Evolutionary conservation across 495 filamentous ascomycete species (phyloP).

Genomic region (Halenospora varia): DNA sequence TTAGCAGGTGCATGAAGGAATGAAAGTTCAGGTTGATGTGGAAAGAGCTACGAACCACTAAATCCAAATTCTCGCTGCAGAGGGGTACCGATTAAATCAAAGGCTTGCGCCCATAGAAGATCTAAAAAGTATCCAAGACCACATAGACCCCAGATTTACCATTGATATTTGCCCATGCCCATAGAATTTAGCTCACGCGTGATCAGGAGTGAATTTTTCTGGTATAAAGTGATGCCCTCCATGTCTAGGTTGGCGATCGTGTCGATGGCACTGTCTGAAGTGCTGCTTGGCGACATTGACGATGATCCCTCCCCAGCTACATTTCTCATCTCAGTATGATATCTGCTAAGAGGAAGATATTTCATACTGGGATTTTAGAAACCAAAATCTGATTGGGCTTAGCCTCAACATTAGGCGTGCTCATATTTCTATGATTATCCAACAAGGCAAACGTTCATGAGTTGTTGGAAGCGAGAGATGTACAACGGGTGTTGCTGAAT

Average conservation of each 20-base stretch:
- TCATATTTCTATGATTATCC: no score
- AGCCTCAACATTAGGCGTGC: background rate
- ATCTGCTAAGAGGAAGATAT: no score
- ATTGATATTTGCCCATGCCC: slow-evolving; percentile 49
- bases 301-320: no score
- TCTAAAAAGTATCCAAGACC: slow-evolving; percentile 50
- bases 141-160: slow-evolving; percentile 41
- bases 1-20: background rate
- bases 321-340: no score
- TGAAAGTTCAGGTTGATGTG: background rate
- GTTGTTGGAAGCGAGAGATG: background rate
- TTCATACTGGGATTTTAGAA: background rate
- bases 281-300: background rate
- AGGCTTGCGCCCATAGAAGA: slow-evolving; percentile 45
- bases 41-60: slow-evolving; percentile 12
- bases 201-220: slow-evolving; percentile 40
- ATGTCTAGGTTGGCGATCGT: background rate
- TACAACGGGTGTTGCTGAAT: no score
- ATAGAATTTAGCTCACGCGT: slow-evolving; percentile 43
- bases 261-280: background rate
- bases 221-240: background rate
- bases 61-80: slow-evolving; percentile 43
- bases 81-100: slow-evolving; percentile 41
- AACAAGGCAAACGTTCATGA: background rate
- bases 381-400: background rate